A percentile compares a stretch with the other conserved stretches of the same genome.
These are phyloP conservation scores for Fusarium graminum DNA, from an alignment of 2,329 filamentous ascomycete genomes.

Conservation along the genomic window DNA sequence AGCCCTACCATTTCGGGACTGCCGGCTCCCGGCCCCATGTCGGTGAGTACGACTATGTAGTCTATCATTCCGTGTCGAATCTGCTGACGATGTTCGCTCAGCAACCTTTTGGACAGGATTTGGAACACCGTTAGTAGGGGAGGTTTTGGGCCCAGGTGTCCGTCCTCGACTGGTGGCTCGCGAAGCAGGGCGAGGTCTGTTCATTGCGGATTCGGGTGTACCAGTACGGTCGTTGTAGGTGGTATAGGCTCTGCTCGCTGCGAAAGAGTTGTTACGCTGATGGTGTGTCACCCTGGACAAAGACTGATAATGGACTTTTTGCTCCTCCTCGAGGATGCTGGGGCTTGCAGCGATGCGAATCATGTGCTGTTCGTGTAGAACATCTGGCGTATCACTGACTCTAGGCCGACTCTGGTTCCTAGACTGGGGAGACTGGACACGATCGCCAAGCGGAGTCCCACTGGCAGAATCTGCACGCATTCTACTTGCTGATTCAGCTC, in stretches of 20 bases:
- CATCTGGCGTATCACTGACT: too few species aligned
- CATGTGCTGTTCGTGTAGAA: constrained; percentile 13
- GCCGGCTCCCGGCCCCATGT: not conserved
- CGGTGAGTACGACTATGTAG: constrained; percentile 19
- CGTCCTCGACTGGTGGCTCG: constrained; percentile 32
- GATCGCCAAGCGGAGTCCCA: constrained; percentile 8
- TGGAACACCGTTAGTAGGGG: too few species aligned
- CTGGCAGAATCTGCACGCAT: constrained; percentile 1
- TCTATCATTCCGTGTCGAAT: constrained; percentile 32
- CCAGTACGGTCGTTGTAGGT: not conserved
- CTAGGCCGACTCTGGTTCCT: constrained; percentile 18
- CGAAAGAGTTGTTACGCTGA: constrained; percentile 32
- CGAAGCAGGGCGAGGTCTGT: constrained; percentile 11
- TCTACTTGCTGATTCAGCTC: constrained; percentile 43
- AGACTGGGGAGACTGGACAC: constrained; percentile 5
- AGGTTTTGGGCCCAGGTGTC: constrained; percentile 16
- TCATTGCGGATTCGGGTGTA: constrained; percentile 5
- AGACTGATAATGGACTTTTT: not conserved
- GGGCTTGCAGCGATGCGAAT: constrained; percentile 35
- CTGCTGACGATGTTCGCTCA: constrained; percentile 23
- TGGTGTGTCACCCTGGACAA: not conserved
- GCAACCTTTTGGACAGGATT: too few species aligned
- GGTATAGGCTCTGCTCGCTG: not conserved
- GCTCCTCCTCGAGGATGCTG: constrained; percentile 19
- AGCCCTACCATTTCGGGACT: constrained; percentile 4